Percentiles rank a stretch among this genome's conserved stretches.
Conservation (phyloP, 2,329 filamentous ascomycete genomes). For the Xylariaceae sp. region DNA sequence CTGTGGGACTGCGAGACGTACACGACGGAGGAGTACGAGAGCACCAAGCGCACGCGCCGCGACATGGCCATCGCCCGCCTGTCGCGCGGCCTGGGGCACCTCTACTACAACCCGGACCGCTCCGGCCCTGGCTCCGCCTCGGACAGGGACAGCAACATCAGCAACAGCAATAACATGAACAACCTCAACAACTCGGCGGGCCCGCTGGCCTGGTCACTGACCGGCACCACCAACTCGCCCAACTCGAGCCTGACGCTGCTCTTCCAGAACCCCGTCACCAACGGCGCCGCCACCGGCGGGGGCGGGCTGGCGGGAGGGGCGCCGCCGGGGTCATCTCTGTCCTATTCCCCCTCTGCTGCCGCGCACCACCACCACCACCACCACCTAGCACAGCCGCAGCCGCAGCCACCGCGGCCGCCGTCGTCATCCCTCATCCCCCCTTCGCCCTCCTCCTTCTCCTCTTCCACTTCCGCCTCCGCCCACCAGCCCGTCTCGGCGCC, state of each 20-base stretch:
- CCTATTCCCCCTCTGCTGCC: no score
- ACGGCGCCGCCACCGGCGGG: slow-evolving; percentile 11
- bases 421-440: no score
- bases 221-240: slow-evolving; percentile 77
- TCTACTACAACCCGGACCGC: slow-evolving; percentile 38
- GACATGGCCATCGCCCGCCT: slow-evolving; percentile 36
- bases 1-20: slow-evolving; percentile 69
- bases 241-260: slow-evolving; percentile 77
- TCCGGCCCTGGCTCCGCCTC: slow-evolving; percentile 66
- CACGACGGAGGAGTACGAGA: slow-evolving; percentile 69
- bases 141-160: no score
- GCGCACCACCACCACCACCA: no score
- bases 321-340: no score
- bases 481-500: slow-evolving; percentile 31
- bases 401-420: slow-evolving; percentile 6
- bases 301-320: no score
- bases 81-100: slow-evolving; percentile 33
- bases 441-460: slow-evolving; percentile 1
- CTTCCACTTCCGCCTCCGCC: slow-evolving; percentile 5
- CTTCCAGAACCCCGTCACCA: slow-evolving; percentile 50
- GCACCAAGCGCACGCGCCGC: slow-evolving; percentile 47
- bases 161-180: no score
- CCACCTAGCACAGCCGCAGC: slow-evolving; percentile 8
- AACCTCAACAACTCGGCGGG: no score
- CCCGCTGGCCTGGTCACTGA: slow-evolving; percentile 86